phyloP scores from a whole-genome alignment of 164 flowering plant species.

The Annona cherimola region DNA sequence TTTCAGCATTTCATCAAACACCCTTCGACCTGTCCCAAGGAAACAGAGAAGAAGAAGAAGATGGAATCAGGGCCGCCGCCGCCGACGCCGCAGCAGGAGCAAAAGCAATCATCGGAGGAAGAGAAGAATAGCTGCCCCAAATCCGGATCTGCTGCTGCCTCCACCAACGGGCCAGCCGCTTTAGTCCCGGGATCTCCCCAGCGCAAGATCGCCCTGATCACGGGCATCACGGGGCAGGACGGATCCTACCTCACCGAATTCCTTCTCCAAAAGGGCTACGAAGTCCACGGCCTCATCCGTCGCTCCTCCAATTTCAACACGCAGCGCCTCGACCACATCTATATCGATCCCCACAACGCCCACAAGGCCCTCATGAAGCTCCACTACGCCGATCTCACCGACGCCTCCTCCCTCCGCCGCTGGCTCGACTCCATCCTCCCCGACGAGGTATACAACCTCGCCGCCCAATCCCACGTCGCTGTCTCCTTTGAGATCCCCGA shows the following conservation, averaged over 20 bases:
- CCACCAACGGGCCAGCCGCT: neutral
- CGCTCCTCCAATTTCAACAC: conserved; percentile 96
- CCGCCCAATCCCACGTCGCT: conserved; percentile 96
- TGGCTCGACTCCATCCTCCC: conserved; percentile 81
- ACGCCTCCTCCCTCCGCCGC: conserved; percentile 95
- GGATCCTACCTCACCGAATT: conserved; percentile 95
- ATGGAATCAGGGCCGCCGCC: neutral
- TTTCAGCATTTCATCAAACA: neutral
- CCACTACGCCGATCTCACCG: conserved; percentile 89
- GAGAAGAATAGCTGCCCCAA: neutral
- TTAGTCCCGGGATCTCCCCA: neutral
- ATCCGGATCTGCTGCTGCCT: neutral
- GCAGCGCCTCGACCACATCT: conserved; percentile 92
- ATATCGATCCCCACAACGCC: conserved; percentile 89
- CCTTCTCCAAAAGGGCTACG: conserved; percentile 70
- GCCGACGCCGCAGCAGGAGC: no score
- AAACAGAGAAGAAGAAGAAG: neutral
- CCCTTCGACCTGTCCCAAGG: neutral
- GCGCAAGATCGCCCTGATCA: conserved; percentile 62
- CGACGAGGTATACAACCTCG: conserved; percentile 93
- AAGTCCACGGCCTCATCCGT: conserved; percentile 90
- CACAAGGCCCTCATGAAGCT: conserved; percentile 77
- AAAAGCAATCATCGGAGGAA: neutral
- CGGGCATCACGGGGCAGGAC: conserved; percentile 96
- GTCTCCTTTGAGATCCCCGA: conserved; percentile 98